Evolutionary conservation across 306 rosid genomes (phyloP), one percentile per base, ranked within the genome.

Genomic region (Vigna trinervia): DNA sequence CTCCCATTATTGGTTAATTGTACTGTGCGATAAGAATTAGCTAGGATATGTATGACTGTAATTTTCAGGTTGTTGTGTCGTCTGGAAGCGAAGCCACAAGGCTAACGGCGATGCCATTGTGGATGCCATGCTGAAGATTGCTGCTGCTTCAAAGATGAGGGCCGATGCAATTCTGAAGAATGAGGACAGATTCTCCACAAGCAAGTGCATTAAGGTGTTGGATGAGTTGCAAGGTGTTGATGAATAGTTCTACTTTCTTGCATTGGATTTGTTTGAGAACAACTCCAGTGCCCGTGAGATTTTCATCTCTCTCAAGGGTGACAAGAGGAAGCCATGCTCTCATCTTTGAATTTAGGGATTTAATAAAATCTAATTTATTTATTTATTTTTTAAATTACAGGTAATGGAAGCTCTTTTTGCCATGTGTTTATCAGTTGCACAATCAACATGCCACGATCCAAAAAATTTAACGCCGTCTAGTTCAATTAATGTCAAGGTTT

Each of bases 121-220:
- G n/a, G 89, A 92, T 53, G 96, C 96, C 17, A 89, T 90, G 93
- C 87, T 90, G 48, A 92, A 90, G 83, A 90, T 92, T 38, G 97
- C 93, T 36, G 84, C 92, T 58, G 93, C 93, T 68, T 92, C 96
- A 10, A 92, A 89, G 86, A 86, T 85, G 89, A 92, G 97, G 69
- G 92, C 97, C 39, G 79, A 74, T 14, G 89, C 89, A 34, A 87
- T 92, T 30, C 53, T 87, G 96, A 92, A 90, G 89, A 92, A 83
- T 47, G 97, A 90, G 79, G 92, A 90, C 53, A 88, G 83, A 22
- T 90, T 90, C 81, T 89, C 92, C 11, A 90, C 89, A 30, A 90
- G 89, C 87, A 92, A 87, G 72, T 92, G 97, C 88, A 92, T 92
- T 9, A 92, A 89, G 85, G 86, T 85, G 32, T 85, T 92, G 87